Evolutionary conservation across 352 stramenopile genomes (phyloP), one percentile per base, ranked within the genome.

Genomic region (Globisporangium camurandrum): DNA sequence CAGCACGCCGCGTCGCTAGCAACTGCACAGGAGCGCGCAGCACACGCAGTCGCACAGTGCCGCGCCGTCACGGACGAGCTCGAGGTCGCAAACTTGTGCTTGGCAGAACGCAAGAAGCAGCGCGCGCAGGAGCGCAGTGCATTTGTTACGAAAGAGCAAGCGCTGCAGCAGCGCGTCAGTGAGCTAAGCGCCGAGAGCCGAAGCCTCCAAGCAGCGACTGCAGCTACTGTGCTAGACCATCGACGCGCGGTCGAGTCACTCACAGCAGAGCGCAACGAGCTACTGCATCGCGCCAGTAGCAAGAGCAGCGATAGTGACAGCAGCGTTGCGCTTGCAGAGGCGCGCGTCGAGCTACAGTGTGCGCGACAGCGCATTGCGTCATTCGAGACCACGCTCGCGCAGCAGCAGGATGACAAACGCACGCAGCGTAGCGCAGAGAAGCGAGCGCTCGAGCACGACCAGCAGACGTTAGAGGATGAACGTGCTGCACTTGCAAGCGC

Each of bases 31-130:
- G 80, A 88, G n/a, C 68, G 69, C 19, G 57, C 69, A 3, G 47
- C 33, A 0, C 74, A 90, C 48, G 61, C 68, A 14, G 46, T 69
- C 3, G 56, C 58, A 1, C 71, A 82, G 48, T 60, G 54, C 17
- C 60, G 66, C 20, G 56, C 64, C 5, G 56, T 88, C 9, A 49
- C 58, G 0, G 56, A 73, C 20, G 78, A 90, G 46, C 64, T 90
- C 16, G 69, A 82, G 19, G 73, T 78, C 0, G 80, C 80, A 2
- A 91, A 91, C 40, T 26, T 91, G 24, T 91, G 80, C 33, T 51
- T 91, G 3, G 61, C 70, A 4, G 80, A 91, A 50, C 59, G 80
- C 4, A 88, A 88, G 48, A 68, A 63, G 31, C 80, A 88, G 42
- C 70, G 70, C 20, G 70, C 85, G 10, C 55, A 64, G 9, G 72